These are phyloP conservation scores for Yamadazyma takamatsuzukensis DNA, from an alignment of 805 yeast genomes.

Conservation along the genomic window DNA sequence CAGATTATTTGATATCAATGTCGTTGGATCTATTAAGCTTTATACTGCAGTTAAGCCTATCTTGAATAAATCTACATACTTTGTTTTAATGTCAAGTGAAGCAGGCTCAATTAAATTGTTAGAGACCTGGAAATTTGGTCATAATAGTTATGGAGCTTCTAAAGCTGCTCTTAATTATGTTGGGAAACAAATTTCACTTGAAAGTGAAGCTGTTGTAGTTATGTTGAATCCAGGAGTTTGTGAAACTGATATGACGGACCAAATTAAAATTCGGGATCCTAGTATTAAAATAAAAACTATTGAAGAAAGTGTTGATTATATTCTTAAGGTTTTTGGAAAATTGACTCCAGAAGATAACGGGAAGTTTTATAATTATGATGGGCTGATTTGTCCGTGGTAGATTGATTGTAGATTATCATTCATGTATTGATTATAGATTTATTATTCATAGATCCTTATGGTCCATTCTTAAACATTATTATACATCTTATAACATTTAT, in stretches of 20 bases:
- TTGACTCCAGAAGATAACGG: constrained; percentile 22
- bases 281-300: not conserved
- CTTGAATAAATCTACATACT: too few relatives aligned
- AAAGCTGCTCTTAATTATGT: constrained; percentile 35
- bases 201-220: constrained; percentile 2
- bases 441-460: too few relatives aligned
- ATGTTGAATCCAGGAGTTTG: constrained; percentile 39
- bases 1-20: constrained; percentile 2
- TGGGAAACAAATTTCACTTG: constrained; percentile 18
- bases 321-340: constrained; percentile 15
- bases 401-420: too few relatives aligned
- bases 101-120: constrained; percentile 19
- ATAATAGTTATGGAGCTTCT: constrained; percentile 31
- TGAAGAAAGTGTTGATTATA: constrained; percentile 1
- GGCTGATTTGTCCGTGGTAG: too few relatives aligned
- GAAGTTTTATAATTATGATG: constrained; percentile 21
- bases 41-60: constrained; percentile 5
- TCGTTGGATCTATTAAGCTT: constrained; percentile 1
- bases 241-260: constrained; percentile 31
- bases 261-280: constrained; percentile 12
- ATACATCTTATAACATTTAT: not conserved
- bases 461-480: too few relatives aligned
- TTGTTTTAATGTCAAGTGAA: too few relatives aligned
- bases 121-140: constrained; percentile 14
- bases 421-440: too few relatives aligned